A percentile compares a stretch with the other conserved stretches of the same genome.
Evolutionary conservation across 139 green algal genomes (phyloP).

Genomic region (Asterochloris sp.): DNA sequence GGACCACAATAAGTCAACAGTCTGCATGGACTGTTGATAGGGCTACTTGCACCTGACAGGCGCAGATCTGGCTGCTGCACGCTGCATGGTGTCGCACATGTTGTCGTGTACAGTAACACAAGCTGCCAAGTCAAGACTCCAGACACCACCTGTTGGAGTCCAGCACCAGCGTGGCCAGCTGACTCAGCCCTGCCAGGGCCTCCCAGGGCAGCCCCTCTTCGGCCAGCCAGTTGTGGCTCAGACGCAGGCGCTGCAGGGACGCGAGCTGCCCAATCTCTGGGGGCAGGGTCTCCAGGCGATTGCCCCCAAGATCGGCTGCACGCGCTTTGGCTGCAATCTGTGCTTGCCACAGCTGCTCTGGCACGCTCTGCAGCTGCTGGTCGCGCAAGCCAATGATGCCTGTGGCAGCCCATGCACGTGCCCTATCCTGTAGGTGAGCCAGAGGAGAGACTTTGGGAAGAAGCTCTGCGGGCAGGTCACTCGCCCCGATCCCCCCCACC

Average conservation of each 20-base stretch:
- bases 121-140: not conserved
- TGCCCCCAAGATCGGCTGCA: conserved; percentile 41
- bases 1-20: not conserved
- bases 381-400: conserved; percentile 54
- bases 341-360: conserved; percentile 12
- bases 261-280: conserved; percentile 19
- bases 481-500: not conserved
- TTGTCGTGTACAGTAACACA: not conserved
- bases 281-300: conserved; percentile 35
- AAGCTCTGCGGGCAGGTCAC: conserved; percentile 5
- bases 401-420: conserved; percentile 46
- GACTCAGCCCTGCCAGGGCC: conserved; percentile 19
- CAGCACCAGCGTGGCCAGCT: conserved; percentile 25
- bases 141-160: conserved; percentile 29
- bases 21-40: not conserved
- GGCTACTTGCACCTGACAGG: not conserved
- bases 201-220: conserved; percentile 31
- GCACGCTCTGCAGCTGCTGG: conserved; percentile 35
- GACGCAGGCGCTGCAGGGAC: conserved; percentile 37
- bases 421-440: conserved; percentile 31
- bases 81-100: not conserved
- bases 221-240: conserved; percentile 39
- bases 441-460: not conserved
- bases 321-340: not conserved
- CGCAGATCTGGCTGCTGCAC: not conserved